phyloP scores from a whole-genome alignment of 306 rosid genomes.

The Boehmeria nivea region DNA sequence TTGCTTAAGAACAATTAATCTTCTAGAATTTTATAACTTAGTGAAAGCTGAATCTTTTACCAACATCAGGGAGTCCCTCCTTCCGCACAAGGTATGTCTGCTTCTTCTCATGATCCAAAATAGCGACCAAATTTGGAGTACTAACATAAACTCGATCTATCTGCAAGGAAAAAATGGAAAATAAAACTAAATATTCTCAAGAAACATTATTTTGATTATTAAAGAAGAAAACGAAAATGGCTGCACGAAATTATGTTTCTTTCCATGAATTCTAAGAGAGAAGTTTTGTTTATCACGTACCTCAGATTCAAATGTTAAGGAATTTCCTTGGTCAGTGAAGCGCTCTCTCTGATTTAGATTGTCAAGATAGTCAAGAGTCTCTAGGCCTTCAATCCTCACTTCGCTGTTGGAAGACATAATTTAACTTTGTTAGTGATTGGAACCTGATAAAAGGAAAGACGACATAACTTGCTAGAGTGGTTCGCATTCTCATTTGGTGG shows the following conservation, averaged over 20 bases:
- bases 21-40: too few species aligned
- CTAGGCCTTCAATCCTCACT: conserved; percentile 91
- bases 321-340: conserved; percentile 87
- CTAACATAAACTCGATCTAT: conserved; percentile 80
- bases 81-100: conserved; percentile 51
- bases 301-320: conserved; percentile 94
- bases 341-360: conserved; percentile 60
- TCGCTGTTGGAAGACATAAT: conserved; percentile 48
- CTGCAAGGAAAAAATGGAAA: conserved; percentile 26
- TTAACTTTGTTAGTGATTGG: conserved; percentile 3
- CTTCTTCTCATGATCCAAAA: conserved; percentile 79
- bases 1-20: too few species aligned
- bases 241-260: neutral
- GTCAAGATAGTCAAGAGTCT: conserved; percentile 81
- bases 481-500: neutral
- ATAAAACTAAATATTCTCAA: neutral
- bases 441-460: too few species aligned
- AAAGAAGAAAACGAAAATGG: neutral
- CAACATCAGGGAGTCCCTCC: conserved; percentile 86
- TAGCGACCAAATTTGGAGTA: conserved; percentile 47
- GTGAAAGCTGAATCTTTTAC: too few species aligned
- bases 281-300: conserved; percentile 28
- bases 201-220: neutral
- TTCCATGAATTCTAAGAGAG: too few species aligned
- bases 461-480: neutral